phyloP scores from a whole-genome alignment of 1,284 basidiomycete species.

The Ustilago cynodontis region DNA sequence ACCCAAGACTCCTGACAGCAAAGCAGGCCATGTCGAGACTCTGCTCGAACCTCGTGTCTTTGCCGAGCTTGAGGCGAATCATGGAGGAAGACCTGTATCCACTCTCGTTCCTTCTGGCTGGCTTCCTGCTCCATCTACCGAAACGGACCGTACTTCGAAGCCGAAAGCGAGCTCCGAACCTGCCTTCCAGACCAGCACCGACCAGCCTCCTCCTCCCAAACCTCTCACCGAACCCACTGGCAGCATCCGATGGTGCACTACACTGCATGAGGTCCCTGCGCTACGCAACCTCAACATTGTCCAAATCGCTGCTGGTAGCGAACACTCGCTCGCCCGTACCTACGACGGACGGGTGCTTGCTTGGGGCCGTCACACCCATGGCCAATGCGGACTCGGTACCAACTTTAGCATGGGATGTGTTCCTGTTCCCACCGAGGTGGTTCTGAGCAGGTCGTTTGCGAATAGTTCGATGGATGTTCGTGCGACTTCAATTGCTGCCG shows the following conservation, averaged over 20 bases:
- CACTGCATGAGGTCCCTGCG: conserved; percentile 83
- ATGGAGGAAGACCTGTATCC: conserved; percentile 69
- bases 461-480: conserved; percentile 71
- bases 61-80: conserved; percentile 61
- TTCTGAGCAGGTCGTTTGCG: conserved; percentile 77
- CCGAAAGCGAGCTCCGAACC: conserved; percentile 22
- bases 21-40: conserved; percentile 72
- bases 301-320: conserved; percentile 81
- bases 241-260: conserved; percentile 78
- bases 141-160: conserved; percentile 30
- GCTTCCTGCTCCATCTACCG: conserved; percentile 68
- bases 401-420: conserved; percentile 80
- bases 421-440: conserved; percentile 85
- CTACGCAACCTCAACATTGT: conserved; percentile 77
- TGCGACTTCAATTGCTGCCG: conserved; percentile 57
- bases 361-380: conserved; percentile 70
- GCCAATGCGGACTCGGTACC: conserved; percentile 84
- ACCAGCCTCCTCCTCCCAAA: conserved; percentile 35
- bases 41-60: conserved; percentile 59
- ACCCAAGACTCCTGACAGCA: conserved; percentile 72
- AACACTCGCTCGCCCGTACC: conserved; percentile 77
- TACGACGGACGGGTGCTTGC: conserved; percentile 80
- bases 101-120: conserved; percentile 52
- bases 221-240: conserved; percentile 69
- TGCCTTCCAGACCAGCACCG: conserved; percentile 47